Evolutionary conservation across 305 asterid genomes (phyloP), one percentile per base, ranked within the genome.

Genomic region (Plantago lanceolata): DNA sequence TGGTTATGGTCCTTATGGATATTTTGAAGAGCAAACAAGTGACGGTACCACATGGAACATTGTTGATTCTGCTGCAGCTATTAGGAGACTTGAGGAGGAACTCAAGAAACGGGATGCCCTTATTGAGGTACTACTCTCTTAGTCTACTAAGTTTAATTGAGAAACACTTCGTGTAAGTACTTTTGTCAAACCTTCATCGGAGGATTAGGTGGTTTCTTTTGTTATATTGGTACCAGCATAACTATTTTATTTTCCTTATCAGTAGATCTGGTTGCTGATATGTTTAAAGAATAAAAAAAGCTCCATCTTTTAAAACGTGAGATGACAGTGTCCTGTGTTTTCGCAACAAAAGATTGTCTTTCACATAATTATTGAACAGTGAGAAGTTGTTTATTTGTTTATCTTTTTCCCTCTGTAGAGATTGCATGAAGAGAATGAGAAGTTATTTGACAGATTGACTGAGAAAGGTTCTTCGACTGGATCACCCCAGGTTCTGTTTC

Each of bases 351-450:
- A 53, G 45, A 63, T 61, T 51, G 51, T 58, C 50, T 26, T 63
- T 12, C 2, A 40, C 40, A 24, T 67, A 7, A 12, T 28, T 31
- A 31, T 60, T 53, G 33, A 53, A 56, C 19, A 31, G 17, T 49
- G 44, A 31, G 13, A 49, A 31, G 13, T 28, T 49, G 24, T 63
- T 61, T 13, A 12, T 40, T 40, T 40, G 14, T 40, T 40, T 40
- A 0, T 48, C 50, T 54, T 47, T 70, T 54, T 59, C 37, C 72
- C 60, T 71, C 74, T 29, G 65, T 89, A 94, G 99, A 88, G 90
- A 76, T 82, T 94, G 80, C 99, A 94, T 78, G 96, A 88, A 78
- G 99, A 94, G 83, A 94, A 94, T 66, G 99, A 94, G 81, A 90
- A 86, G 75, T 82, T 94, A 81, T 94, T 94, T 64, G 99, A 82